Conservation (phyloP, 345 rosid species). For the Hevea brasiliensis region DNA sequence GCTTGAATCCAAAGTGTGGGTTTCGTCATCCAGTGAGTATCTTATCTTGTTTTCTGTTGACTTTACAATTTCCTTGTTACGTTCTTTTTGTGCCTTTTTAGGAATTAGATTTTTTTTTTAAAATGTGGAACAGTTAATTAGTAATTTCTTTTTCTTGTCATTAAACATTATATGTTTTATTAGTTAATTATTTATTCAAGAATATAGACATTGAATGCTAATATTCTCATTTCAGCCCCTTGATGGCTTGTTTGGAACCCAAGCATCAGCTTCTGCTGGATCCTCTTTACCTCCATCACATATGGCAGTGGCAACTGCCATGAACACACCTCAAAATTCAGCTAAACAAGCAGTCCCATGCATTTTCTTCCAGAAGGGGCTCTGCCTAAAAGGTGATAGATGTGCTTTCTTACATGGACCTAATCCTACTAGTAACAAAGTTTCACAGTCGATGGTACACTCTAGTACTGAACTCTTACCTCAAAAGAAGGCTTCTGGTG, state of each 20-base stretch:
- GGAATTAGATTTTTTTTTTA: background rate
- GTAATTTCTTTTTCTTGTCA: too few relatives aligned
- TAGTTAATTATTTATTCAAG: background rate
- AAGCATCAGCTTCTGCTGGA: conserved; percentile 49
- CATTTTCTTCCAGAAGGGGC: conserved; percentile 77
- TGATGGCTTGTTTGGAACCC: conserved; percentile 77
- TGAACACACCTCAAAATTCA: conserved; percentile 32
- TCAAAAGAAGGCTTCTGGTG: conserved; percentile 35
- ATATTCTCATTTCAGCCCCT: conserved; percentile 62
- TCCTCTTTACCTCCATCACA: conserved; percentile 38
- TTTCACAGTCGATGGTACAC: conserved; percentile 34
- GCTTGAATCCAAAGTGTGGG: conserved; percentile 89
- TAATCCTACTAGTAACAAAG: conserved; percentile 42
- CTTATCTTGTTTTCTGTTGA: conserved; percentile 1
- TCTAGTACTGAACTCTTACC: conserved; percentile 36
- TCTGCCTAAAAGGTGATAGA: conserved; percentile 80
- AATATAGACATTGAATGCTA: conserved; percentile 7
- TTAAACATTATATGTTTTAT: background rate
- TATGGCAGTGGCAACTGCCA: conserved; percentile 18
- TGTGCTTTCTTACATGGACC: conserved; percentile 78
- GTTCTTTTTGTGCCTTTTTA: too few relatives aligned
- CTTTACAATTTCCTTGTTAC: background rate
- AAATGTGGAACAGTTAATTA: background rate
- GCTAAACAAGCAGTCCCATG: conserved; percentile 75
- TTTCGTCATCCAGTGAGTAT: conserved; percentile 92